Base-by-base conservation (phyloP, 306 rosid species). In the Rosa lucieae region DNA sequence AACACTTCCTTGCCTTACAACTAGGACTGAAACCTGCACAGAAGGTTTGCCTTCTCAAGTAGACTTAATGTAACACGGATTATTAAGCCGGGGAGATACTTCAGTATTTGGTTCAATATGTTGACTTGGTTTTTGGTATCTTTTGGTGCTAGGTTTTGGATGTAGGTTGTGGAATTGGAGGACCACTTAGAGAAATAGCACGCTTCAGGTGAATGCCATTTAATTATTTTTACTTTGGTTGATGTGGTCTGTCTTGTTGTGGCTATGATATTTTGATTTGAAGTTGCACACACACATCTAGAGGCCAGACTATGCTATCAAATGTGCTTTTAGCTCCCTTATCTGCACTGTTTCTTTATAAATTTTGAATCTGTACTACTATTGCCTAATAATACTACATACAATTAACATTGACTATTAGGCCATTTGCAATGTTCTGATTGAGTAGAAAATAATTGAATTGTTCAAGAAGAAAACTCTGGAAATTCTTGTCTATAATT, bases 161-260 rank as follows among this genome's bases (percentile, higher is more conserved):
- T 81, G 91, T 92, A 79, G 97, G 98, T 73, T 94, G 98, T 85
- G 98, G 98, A 86, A 92, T 94, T 73, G 97, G 98, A 21, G 97
- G 97, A 47, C 98, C 98, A 10, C 83, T 94, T 18, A 88, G 97
- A 84, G 98, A 94, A 84, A 90, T 94, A 80, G 80, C 94, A 43
- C 93, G 92, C 52, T 94, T 94, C 85, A 94, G 98, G 98, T 94
- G 78, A 85, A 42, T 78, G 15, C 48, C 55, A 48, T 49, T 79
- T 68, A 67, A 15, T 29, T 7, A 18, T 76, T 39, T 39, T 6
- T 73, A 2, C 43, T 15, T 76, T 79, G 8, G 65, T 10, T 69
- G 44, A 3, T 18, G 42, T 69, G 37, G 21, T 10, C 21, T 39
- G 40, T 56, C 21, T 39, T 67, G 15, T 53, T 1, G 56, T 49